Evolutionary conservation across 1,284 basidiomycete genomes (phyloP), one percentile per base, ranked within the genome.

Genomic region (Fomitiporia mediterranea): DNA sequence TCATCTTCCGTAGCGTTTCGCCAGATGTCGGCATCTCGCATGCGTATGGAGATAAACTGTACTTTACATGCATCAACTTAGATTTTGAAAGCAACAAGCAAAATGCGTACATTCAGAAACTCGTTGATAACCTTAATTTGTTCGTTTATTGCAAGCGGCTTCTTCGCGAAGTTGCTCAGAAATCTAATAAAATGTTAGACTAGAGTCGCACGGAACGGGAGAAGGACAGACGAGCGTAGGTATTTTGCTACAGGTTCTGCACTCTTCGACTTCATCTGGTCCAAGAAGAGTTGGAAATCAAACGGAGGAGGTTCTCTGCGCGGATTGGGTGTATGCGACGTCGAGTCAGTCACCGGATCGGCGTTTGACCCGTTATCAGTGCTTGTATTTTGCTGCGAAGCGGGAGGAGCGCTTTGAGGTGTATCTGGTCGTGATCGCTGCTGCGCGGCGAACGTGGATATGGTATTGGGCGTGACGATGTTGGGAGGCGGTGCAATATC

Each of bases 121-220:
- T 97, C 94, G 65, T 91, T 89, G 66, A 98, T 93, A 51, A 97
- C 81, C 72, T 92, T 95, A 62, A 96, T 84, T 69, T 97, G 94
- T 66, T 97, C 94, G 59, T 82, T 83, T 27, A 94, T 86, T 1
- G 91, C 89, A 66, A 94, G 93, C 1, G 90, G 87, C 59, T 90
- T 82, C 69, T 94, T 94, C 11, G 90, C 75, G 66, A 97, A 97
- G 66, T 95, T 95, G 67, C 87, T 89, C 66, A 98, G 69, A 66
- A 99, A 93, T 58, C 89, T 96, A 62, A 2, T 13, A 49, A 40
- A 40, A 48, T n/a, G 48, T 53, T 34, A 38, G 44, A 34, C 55
- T 38, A 60, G 19, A 21, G 27, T 1, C 19, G 27, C 11, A 57
- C 32, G 47, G 56, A n/a, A 51, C 25, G 39, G 39, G n/a, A 35